A percentile compares a stretch with the other conserved stretches of the same genome.
These are phyloP conservation scores for Paramecium octaurelia DNA, from an alignment of 73 alveolate genomes.

Conservation along the genomic window DNA sequence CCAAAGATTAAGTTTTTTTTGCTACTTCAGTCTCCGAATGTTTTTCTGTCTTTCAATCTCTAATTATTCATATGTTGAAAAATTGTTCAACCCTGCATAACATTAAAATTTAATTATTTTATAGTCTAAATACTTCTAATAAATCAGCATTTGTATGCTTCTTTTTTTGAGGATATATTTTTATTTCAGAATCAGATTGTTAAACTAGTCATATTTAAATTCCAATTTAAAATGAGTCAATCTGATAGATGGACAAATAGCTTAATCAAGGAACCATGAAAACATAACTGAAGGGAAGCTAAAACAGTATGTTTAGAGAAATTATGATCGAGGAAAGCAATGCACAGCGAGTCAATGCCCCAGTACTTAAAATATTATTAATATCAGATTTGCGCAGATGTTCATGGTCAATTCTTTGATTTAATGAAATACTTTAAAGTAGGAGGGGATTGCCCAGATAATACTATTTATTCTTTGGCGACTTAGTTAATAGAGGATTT, in stretches of 20 bases:
- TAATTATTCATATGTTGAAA: no score
- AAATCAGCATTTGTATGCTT: no score
- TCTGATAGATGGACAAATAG: constrained; percentile 69
- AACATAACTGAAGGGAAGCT: constrained; percentile 89
- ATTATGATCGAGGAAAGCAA: constrained; percentile 90
- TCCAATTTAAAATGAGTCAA: background rate
- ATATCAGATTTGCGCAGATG: constrained; percentile 84
- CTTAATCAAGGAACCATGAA: constrained; percentile 62
- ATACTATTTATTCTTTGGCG: constrained; percentile 93
- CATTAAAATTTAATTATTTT: no score
- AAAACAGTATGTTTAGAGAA: constrained; percentile 89
- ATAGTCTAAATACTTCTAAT: no score
- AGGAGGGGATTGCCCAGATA: constrained; percentile 95
- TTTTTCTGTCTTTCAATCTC: no score
- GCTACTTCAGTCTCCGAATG: no score
- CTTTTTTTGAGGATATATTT: no score
- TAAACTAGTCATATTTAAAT: background rate
- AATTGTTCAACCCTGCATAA: no score
- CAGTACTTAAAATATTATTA: constrained; percentile 73
- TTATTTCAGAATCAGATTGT: background rate
- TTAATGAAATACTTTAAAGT: constrained; percentile 82
- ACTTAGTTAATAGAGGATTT: constrained; percentile 92
- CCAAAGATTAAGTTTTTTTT: no score
- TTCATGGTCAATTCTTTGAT: constrained; percentile 87
- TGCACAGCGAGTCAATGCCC: constrained; percentile 85